A percentile compares a stretch with the other conserved stretches of the same genome.
Conservation (phyloP, 148 eudicot genomes). For the Arbutus unedo region DNA sequence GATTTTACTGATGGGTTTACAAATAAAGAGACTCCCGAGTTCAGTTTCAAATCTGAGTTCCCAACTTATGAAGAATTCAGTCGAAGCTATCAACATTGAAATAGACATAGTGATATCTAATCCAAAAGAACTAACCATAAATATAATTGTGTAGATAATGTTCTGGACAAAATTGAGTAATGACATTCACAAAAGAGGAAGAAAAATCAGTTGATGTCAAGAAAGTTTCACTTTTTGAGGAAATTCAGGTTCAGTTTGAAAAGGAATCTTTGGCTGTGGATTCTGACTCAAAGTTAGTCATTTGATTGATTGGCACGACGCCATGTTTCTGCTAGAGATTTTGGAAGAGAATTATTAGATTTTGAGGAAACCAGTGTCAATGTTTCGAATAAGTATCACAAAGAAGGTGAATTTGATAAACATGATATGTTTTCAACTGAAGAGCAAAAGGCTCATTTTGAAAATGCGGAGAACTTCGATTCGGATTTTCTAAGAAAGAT, state of each 20-base stretch:
- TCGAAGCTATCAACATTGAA: constrained; percentile 19
- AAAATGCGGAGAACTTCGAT: neutral
- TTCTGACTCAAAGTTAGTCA: constrained; percentile 54
- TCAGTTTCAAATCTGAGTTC: constrained; percentile 56
- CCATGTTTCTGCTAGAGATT: constrained; percentile 56
- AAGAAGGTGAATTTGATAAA: constrained; percentile 25
- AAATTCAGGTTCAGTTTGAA: constrained; percentile 13
- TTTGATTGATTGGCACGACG: constrained; percentile 45
- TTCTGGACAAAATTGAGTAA: constrained; percentile 12
- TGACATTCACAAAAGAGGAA: constrained; percentile 1
- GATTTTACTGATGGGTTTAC: constrained; percentile 23
- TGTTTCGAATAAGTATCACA: constrained; percentile 19
- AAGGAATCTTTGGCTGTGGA: constrained; percentile 35
- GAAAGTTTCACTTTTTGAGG: constrained; percentile 11
- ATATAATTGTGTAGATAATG: constrained; percentile 12
- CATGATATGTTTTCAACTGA: constrained; percentile 47
- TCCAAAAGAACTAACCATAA: constrained; percentile 11
- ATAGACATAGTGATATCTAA: constrained; percentile 9
- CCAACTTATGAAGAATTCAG: constrained; percentile 68
- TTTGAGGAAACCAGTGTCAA: neutral
- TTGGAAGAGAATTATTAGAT: constrained; percentile 30
- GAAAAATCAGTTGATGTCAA: neutral
- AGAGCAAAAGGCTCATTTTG: constrained; percentile 37
- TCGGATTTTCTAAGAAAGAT: constrained; percentile 30
- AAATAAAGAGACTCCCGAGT: constrained; percentile 28